These are phyloP conservation scores for Populus ilicifolia DNA, from an alignment of 345 rosid species.

Conservation along the genomic window DNA sequence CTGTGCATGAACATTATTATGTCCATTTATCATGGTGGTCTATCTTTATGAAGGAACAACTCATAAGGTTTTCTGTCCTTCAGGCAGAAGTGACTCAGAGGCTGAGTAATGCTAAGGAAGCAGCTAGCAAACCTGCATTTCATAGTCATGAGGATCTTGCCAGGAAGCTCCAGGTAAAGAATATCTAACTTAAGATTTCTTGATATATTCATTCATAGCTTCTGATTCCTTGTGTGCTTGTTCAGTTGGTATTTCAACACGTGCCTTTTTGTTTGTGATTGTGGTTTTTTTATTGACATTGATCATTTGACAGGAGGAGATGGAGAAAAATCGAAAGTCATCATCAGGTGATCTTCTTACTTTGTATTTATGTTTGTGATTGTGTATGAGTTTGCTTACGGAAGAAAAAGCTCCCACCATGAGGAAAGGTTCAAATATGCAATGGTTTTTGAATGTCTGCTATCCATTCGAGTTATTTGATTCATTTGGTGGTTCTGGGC, in stretches of 20 bases:
- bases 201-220: not conserved
- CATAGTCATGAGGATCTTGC: constrained; percentile 96
- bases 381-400: not conserved
- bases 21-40: not conserved
- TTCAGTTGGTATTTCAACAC: not conserved
- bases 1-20: not conserved
- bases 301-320: constrained; percentile 75
- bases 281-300: constrained; percentile 4
- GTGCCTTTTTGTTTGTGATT: not conserved
- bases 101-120: constrained; percentile 79
- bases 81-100: constrained; percentile 97
- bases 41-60: not conserved
- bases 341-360: constrained; percentile 48
- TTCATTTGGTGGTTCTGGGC: not conserved
- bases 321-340: constrained; percentile 80
- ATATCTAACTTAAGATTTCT: not conserved
- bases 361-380: not conserved
- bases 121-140: constrained; percentile 58
- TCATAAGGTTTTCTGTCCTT: not conserved
- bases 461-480: not conserved
- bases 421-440: not conserved
- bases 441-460: not conserved
- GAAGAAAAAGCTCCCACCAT: not conserved
- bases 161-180: constrained; percentile 79
- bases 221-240: not conserved